phyloP scores from a whole-genome alignment of 2,329 filamentous ascomycete species.

The Apiospora koreana region DNA sequence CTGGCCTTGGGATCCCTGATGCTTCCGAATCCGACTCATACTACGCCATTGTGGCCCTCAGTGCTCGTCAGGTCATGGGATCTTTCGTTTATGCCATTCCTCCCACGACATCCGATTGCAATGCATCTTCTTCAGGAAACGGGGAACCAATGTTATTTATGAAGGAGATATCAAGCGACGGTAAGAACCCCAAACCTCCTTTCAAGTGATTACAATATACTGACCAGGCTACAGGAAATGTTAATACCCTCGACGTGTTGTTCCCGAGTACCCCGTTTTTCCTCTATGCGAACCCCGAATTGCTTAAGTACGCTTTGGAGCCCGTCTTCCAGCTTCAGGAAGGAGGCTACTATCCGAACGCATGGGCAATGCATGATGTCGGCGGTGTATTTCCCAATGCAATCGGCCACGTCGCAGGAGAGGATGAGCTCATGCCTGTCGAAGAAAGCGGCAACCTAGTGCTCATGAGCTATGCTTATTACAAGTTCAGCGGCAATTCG shows the following conservation, averaged over 20 bases:
- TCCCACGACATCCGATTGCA: constrained; percentile 33
- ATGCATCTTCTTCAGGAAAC: neutral
- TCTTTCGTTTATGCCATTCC: constrained; percentile 74
- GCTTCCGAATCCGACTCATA: constrained; percentile 74
- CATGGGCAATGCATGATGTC: constrained; percentile 75
- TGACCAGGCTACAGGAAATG: constrained; percentile 47
- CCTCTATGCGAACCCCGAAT: constrained; percentile 76
- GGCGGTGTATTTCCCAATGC: constrained; percentile 71
- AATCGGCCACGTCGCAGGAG: constrained; percentile 67
- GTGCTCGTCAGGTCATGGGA: constrained; percentile 76
- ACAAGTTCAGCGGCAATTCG: constrained; percentile 29
- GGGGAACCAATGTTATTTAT: constrained; percentile 73
- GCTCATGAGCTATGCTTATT: constrained; percentile 61
- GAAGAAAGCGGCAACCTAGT: constrained; percentile 75
- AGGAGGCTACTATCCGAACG: constrained; percentile 78
- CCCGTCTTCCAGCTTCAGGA: constrained; percentile 77
- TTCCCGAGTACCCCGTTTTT: constrained; percentile 85
- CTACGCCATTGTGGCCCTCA: constrained; percentile 73
- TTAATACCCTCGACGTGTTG: constrained; percentile 82
- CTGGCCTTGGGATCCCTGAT: constrained; percentile 57
- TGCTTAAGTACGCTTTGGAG: constrained; percentile 75
- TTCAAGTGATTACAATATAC: neutral
- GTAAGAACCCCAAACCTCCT: constrained; percentile 28
- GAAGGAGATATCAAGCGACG: constrained; percentile 83
- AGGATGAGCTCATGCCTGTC: constrained; percentile 72